Evolutionary conservation across 306 rosid genomes (phyloP), one percentile per base, ranked within the genome.

Genomic region (Castanea crenata): DNA sequence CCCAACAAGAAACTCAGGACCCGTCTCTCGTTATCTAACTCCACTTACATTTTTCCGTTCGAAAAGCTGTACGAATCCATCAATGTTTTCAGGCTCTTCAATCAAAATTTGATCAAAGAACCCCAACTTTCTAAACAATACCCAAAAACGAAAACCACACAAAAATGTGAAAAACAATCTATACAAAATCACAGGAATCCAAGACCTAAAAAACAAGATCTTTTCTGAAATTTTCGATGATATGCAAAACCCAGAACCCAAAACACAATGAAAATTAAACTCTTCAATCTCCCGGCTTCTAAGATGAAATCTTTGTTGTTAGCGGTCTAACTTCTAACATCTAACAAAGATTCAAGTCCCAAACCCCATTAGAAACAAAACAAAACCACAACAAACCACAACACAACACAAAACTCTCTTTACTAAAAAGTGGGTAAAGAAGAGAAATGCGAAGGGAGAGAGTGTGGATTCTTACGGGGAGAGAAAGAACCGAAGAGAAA

Each of bases 391-490:
- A 41, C 46, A 8, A 11, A 41, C 8, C 41, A 35, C 41, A 35
- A 35, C 46, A 41, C 46, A 41, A 41, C 46, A 38, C 46, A 38
- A 0, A 41, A 41, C 46, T 41, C 46, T 41, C 46, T 41, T 41
- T 41, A 41, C 46, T 41, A 74, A 78, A 54, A 46, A 78, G 59
- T 71, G n/a, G 4, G 56, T 35, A 16, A 56, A 55, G 80, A 76
- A 70, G n/a, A 71, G 74, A 79, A 79, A 20, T 70, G 55, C 65
- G 83, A 1, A 49, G 19, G 29, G 80, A 73, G 78, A 79, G 89
- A 84, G 88, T 84, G 90, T 85, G 97, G 97, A 92, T 88, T 91
- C 97, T 89, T 49, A 79, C 89, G 87, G 16, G 15, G 71, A 70
- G 16, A 88, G 86, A 83, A 84, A 92, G 94, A 91, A 92, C 71